Evolutionary conservation across 1,284 basidiomycete genomes (phyloP), one percentile per base, ranked within the genome.

Genomic region (Fomes fomentarius): DNA sequence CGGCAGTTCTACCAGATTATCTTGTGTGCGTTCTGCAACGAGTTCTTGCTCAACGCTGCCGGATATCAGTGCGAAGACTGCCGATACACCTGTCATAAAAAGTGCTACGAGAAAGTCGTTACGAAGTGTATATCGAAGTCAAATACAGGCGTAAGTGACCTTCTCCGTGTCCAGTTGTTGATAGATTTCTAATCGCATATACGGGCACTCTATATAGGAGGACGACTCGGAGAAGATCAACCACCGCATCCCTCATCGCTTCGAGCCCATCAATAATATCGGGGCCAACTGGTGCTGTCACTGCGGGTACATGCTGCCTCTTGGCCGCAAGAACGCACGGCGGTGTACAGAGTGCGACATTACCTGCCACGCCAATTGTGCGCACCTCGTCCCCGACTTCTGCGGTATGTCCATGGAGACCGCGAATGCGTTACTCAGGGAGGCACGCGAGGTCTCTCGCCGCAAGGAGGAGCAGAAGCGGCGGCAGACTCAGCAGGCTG

Each of bases 361-460:
- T 60, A 98, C 96, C 49, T 97, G 95, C 65, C 97, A 99, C 74
- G 94, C 94, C 21, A 94, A 97, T 62, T 99, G 97, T 74, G 94
- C 95, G 0, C 97, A 99, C 71, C 84, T 99, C 50, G 96, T 99
- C 28, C 97, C 97, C 54, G 96, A 99, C 74, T 98, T 99, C 74
- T 99, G 97, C 69, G 97, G 97, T 47, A 98, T 99, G 96, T 95
- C 94, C 21, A 99, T 99, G 96, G 97, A 98, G 73, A 97, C 94
- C 57, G 97, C 97, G 37, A 98, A 98, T 71, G 87, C 91, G 67
- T 81, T 99, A 24, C 82, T 99, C 51, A 87, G 89, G 57, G 91
- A 96, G 71, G 89, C 94, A 79, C 91, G 95, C 68, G 93, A 87
- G 63, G 89, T 91, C 69, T 54, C 53, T 9, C 47, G 47, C 37